Evolutionary conservation across 202 grass and related monocot genomes (phyloP).

Genomic region (Carex arenaria): DNA sequence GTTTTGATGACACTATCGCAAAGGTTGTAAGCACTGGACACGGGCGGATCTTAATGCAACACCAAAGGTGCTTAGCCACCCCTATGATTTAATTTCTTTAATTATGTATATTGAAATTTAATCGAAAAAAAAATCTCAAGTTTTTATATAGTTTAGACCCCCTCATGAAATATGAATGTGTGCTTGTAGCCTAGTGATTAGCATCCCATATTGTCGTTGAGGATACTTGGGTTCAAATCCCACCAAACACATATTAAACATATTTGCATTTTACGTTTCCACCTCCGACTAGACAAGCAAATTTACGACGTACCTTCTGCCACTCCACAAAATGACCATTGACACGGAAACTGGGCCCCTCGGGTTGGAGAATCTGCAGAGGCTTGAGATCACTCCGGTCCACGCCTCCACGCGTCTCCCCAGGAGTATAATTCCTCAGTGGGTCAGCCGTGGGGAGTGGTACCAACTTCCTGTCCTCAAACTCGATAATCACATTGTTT

Average conservation of each 20-base stretch:
- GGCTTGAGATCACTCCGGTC: constrained; percentile 96
- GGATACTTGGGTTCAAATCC: no score
- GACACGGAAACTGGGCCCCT: constrained; percentile 95
- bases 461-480: constrained; percentile 94
- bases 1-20: neutral
- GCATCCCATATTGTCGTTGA: no score
- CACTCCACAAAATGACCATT: constrained; percentile 97
- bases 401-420: constrained; percentile 89
- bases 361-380: constrained; percentile 81
- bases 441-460: constrained; percentile 85
- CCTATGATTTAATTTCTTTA: no score
- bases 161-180: no score
- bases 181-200: no score
- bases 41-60: no score
- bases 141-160: no score
- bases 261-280: no score
- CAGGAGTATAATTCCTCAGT: constrained; percentile 95
- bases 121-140: no score
- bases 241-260: no score
- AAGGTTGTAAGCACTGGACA: neutral
- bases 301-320: constrained; percentile 69
- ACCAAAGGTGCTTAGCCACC: no score
- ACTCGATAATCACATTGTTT: constrained; percentile 78
- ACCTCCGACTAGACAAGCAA: neutral
- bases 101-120: no score